These are phyloP conservation scores for Leucoagaricus sp. DNA, from an alignment of 1,284 basidiomycete genomes.

Conservation along the genomic window DNA sequence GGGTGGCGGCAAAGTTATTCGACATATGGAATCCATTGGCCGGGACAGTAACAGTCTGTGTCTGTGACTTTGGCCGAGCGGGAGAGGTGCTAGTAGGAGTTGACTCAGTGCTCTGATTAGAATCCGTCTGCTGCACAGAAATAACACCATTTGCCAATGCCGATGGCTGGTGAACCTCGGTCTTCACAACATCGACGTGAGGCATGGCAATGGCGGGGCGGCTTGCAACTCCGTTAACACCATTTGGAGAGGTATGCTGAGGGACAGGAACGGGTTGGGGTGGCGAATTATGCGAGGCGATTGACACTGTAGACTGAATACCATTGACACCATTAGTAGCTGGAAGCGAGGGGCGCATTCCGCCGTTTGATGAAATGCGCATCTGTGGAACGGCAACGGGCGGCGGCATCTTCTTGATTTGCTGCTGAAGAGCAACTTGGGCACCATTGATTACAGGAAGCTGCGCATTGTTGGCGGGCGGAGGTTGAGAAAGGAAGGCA, in stretches of 20 bases:
- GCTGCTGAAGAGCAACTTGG: constrained; percentile 53
- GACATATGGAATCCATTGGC: constrained; percentile 43
- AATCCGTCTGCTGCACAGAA: constrained; percentile 28
- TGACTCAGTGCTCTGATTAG: constrained; percentile 26
- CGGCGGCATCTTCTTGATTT: constrained; percentile 58
- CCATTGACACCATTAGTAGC: constrained; percentile 20
- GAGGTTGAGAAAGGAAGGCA: constrained; percentile 16
- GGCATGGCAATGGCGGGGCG: constrained; percentile 46
- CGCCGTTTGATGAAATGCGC: constrained; percentile 57
- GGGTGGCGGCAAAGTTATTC: constrained; percentile 46
- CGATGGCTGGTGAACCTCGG: constrained; percentile 27
- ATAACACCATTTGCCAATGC: constrained; percentile 35
- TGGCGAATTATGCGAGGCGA: constrained; percentile 40
- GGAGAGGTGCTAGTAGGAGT: constrained; percentile 27
- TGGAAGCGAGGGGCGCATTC: constrained; percentile 46
- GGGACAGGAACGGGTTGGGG: constrained; percentile 37
- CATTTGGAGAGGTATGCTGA: constrained; percentile 32
- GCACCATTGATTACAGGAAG: constrained; percentile 30
- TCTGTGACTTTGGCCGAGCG: constrained; percentile 47
- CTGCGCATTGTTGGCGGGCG: constrained; percentile 13
- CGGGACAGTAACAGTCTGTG: constrained; percentile 28
- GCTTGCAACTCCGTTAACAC: constrained; percentile 34
- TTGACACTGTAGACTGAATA: constrained; percentile 24
- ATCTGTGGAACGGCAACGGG: constrained; percentile 51
- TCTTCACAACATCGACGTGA: constrained; percentile 39